Base-by-base conservation (phyloP, 1,284 basidiomycete genomes). In the Xerocomus nothofagi region DNA sequence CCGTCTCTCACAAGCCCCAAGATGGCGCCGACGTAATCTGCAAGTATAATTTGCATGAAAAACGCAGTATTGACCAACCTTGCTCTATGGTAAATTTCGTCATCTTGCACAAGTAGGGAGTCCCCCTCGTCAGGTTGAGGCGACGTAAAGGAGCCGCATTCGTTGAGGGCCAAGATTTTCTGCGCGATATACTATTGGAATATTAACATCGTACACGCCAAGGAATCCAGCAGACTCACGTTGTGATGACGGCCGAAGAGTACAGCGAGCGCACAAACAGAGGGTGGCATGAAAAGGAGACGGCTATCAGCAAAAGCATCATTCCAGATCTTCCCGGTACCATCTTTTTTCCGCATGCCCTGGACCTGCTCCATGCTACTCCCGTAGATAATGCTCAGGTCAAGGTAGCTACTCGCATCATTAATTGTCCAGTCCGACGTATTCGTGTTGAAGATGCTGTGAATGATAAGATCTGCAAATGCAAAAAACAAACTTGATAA, bases 221-320 rank as follows among this genome's bases (percentile, higher is more conserved):
- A 33, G 32, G 17, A 18, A 6, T 23, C 3, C 2, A 38, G 32
- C 40, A 24, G 38, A 58, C 80, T 29, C 50, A 86, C 86, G 57
- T 90, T 88, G 56, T 89, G 86, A 57, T 89, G 87, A n/a, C 88
- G 76, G 57, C 73, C 79, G 54, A 93, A 75, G 6, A 92, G 69
- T 21, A 91, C 75, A 3, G 88, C 72, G 37, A 91, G 73, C 0
- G 86, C 86, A 52, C 83, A 79, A 8, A 75, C 77, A 2, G 85
- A 73, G 12, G 89, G 88, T 1, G 89, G 87, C 82, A 93, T 88
- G 58, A 84, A 73, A 44, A 85, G 68, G n/a, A 92, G 61, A 39
- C 88, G 71, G 24, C 62, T 58, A 63, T 90, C 87, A 8, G 86
- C 79, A 57, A 91, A 89, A 0, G 78, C 75, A 60, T 93, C 90